A percentile compares a stretch with the other conserved stretches of the same genome.
phyloP scores from a whole-genome alignment of 352 stramenopile genomes.

The Globisporangium cederbergense region DNA sequence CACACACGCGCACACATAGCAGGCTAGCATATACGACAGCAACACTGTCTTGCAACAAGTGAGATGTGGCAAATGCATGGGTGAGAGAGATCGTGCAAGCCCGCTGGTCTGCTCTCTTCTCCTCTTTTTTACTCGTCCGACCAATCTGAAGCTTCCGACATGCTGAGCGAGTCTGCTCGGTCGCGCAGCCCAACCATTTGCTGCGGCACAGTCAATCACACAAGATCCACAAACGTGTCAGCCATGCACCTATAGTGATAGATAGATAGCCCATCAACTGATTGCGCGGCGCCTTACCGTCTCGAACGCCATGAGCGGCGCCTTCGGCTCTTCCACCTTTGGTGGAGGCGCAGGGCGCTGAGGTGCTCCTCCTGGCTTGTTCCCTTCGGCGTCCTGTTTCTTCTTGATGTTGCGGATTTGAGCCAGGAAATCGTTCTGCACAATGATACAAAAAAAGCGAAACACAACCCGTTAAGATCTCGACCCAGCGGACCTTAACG shows the following conservation, averaged over 20 bases:
- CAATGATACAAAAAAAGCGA: background rate
- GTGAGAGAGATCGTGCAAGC: background rate
- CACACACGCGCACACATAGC: no score
- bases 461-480: background rate
- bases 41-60: no score
- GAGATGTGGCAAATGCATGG: background rate
- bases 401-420: constrained; percentile 83
- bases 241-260: no score
- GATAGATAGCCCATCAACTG: background rate
- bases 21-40: no score
- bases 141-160: constrained; percentile 86
- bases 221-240: constrained; percentile 10
- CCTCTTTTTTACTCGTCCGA: constrained; percentile 58
- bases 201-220: constrained; percentile 27
- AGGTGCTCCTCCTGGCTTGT: constrained; percentile 21
- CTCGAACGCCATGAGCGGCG: constrained; percentile 65
- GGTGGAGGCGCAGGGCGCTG: constrained; percentile 23
- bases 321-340: constrained; percentile 48
- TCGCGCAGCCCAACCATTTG: constrained; percentile 84
- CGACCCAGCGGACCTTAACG: background rate
- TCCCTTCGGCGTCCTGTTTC: constrained; percentile 59
- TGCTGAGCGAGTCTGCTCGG: constrained; percentile 68
- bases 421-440: constrained; percentile 65
- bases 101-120: no score
- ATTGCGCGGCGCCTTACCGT: constrained; percentile 25